A percentile compares a stretch with the other conserved stretches of the same genome.
Evolutionary conservation across 2,329 filamentous ascomycete species (phyloP).

Genomic region (Elsinoe ampelina): DNA sequence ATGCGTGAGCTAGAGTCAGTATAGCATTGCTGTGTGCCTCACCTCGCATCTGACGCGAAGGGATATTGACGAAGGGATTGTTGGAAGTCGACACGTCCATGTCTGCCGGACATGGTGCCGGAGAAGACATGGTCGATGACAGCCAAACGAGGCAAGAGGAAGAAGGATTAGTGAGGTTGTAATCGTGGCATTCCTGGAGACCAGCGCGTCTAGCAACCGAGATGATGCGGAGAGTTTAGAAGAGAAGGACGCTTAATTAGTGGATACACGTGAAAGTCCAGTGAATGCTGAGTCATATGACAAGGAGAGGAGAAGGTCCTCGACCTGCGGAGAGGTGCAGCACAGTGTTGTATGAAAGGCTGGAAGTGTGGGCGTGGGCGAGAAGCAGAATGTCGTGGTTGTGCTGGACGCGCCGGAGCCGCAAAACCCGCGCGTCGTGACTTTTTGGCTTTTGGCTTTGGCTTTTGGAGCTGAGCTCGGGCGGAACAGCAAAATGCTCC

Average conservation of each 20-base stretch:
- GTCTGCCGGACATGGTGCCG: constrained; percentile 15
- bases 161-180: not conserved
- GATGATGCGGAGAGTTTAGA: not conserved
- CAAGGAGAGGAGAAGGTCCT: not conserved
- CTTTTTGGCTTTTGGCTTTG: constrained; percentile 1
- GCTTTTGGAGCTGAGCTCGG: not conserved
- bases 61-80: constrained; percentile 26
- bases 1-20: constrained; percentile 8
- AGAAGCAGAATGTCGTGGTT: not conserved
- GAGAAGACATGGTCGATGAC: constrained; percentile 16
- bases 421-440: constrained; percentile 8
- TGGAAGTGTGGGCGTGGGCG: not conserved
- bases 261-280: not conserved
- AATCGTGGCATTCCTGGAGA: not conserved
- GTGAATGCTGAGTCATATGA: constrained; percentile 9
- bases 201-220: not conserved
- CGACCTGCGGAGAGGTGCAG: not conserved
- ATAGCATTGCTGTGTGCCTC: not conserved
- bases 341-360: constrained; percentile 1
- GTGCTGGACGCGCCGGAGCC: not conserved
- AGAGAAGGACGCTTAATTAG: not conserved
- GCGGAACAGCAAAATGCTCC: not conserved
- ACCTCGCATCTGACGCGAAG: constrained; percentile 40
- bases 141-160: not conserved
- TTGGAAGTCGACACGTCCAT: constrained; percentile 15